A percentile compares a stretch with the other conserved stretches of the same genome.
Evolutionary conservation across 768 basidiomycete genomes (phyloP).

Genomic region (Lentinula detonsa): DNA sequence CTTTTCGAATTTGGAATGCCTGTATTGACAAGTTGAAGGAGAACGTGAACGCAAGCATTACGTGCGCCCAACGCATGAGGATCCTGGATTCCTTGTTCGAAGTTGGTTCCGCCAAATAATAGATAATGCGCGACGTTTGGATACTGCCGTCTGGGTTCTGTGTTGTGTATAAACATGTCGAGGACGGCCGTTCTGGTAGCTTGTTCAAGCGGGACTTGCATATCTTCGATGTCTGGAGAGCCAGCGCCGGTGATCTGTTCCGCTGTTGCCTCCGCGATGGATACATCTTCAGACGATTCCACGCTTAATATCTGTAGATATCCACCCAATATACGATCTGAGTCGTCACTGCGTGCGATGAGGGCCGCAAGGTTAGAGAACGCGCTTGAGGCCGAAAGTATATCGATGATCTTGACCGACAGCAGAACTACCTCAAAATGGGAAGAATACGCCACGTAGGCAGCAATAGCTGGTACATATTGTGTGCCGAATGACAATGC

Average conservation of each 20-base stretch:
- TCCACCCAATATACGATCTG: constrained; percentile 77
- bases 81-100: constrained; percentile 66
- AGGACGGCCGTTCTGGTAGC: constrained; percentile 73
- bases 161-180: constrained; percentile 76
- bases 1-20: constrained; percentile 59
- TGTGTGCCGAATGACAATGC: constrained; percentile 63
- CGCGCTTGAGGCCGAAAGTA: constrained; percentile 59
- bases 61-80: constrained; percentile 69
- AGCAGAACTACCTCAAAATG: constrained; percentile 72
- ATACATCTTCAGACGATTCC: constrained; percentile 58
- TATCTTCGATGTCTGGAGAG: constrained; percentile 48
- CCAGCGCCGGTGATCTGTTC: constrained; percentile 72
- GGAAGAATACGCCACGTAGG: constrained; percentile 67
- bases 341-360: constrained; percentile 76
- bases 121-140: constrained; percentile 89
- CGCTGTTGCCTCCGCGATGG: constrained; percentile 49
- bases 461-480: constrained; percentile 75
- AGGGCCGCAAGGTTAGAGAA: constrained; percentile 73
- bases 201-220: constrained; percentile 47
- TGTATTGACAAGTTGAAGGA: constrained; percentile 69
- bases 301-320: constrained; percentile 62
- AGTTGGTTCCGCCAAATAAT: constrained; percentile 62
- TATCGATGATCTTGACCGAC: constrained; percentile 69
- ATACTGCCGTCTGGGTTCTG: constrained; percentile 50
- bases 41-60: constrained; percentile 70